phyloP scores from a whole-genome alignment of 1,284 basidiomycete species.

The Pascua guehoae region DNA sequence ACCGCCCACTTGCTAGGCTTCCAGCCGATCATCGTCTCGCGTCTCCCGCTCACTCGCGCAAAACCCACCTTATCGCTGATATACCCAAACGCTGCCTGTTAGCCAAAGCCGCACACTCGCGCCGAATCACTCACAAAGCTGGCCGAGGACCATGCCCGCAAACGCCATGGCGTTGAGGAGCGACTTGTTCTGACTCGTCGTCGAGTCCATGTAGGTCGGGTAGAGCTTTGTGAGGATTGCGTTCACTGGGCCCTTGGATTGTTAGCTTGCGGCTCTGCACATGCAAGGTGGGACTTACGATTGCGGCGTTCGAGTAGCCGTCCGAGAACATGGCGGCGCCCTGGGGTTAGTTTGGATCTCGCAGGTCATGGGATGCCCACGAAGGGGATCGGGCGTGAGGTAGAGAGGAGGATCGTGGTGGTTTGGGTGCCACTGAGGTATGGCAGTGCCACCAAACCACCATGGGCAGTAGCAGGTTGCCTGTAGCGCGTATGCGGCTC shows the following conservation, averaged over 20 bases:
- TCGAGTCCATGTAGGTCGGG: constrained; percentile 50
- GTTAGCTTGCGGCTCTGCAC: background rate
- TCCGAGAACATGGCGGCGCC: constrained; percentile 84
- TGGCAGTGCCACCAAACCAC: no score
- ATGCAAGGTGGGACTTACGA: constrained; percentile 51
- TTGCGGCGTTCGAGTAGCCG: constrained; percentile 73
- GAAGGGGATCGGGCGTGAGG: no score
- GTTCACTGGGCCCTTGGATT: constrained; percentile 10
- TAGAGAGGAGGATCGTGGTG: no score
- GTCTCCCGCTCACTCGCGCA: constrained; percentile 1
- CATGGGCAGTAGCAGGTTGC: no score
- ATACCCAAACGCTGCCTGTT: constrained; percentile 52
- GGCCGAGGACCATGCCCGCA: constrained; percentile 74
- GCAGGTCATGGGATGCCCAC: background rate
- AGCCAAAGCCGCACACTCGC: background rate
- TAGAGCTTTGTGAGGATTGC: constrained; percentile 68
- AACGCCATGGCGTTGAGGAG: constrained; percentile 65
- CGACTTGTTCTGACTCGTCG: constrained; percentile 59
- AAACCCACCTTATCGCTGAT: constrained; percentile 75
- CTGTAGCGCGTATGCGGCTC: no score
- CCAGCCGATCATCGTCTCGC: no score
- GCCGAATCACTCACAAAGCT: constrained; percentile 19
- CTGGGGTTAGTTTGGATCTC: constrained; percentile 4
- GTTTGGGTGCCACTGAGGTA: no score
- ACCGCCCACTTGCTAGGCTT: no score